Conservation (phyloP, 2,329 filamentous ascomycete species). For the Botrytis medusae region DNA sequence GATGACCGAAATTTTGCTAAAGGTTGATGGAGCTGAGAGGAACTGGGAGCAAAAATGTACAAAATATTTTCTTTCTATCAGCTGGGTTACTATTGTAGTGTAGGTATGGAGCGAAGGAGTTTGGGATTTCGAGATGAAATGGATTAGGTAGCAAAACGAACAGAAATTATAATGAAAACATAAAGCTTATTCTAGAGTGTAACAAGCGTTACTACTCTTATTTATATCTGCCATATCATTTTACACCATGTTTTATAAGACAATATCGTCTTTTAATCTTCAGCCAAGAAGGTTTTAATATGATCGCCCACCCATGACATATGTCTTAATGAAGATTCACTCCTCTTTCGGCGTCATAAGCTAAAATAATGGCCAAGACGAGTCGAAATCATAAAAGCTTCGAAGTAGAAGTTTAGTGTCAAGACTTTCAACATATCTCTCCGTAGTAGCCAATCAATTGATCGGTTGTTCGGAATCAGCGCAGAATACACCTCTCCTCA, state of each 20-base stretch:
- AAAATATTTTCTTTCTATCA: background rate
- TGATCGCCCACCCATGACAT: background rate
- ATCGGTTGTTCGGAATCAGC: background rate
- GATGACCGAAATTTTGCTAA: background rate
- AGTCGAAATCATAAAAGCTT: background rate
- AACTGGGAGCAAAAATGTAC: background rate
- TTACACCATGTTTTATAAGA: background rate
- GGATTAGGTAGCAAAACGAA: constrained; percentile 1
- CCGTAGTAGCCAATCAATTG: background rate
- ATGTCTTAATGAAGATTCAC: background rate
- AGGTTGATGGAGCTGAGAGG: background rate
- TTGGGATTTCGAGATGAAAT: background rate
- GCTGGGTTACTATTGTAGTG: background rate
- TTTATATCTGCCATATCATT: background rate
- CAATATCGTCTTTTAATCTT: background rate
- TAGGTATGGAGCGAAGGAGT: constrained; percentile 15
- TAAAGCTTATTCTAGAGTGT: background rate
- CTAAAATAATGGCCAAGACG: background rate
- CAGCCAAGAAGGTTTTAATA: background rate
- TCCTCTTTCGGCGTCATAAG: background rate
- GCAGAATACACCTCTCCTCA: background rate
- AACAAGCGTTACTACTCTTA: background rate
- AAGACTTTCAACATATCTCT: background rate
- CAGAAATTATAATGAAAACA: background rate
- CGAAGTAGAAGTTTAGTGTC: background rate